Conservation (phyloP, 495 filamentous ascomycete genomes). For the Cercophora newfieldiana region DNA sequence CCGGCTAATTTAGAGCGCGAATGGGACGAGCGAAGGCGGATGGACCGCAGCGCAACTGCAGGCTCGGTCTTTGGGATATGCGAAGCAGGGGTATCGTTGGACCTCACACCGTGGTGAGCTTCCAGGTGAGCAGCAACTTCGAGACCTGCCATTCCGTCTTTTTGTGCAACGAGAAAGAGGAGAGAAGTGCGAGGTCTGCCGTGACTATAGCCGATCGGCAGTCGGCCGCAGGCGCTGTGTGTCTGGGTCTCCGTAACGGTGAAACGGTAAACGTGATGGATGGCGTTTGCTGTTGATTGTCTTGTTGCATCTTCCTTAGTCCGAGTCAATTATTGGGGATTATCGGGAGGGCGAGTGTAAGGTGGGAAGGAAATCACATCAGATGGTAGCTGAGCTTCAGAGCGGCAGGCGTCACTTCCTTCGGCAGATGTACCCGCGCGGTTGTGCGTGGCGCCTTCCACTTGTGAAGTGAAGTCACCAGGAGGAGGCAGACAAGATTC, state of each 20-base stretch:
- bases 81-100: neutral
- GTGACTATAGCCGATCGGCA: neutral
- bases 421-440: neutral
- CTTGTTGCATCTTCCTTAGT: neutral
- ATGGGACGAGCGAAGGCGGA: neutral
- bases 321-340: neutral
- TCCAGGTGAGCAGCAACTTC: neutral
- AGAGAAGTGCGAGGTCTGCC: neutral
- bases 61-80: neutral
- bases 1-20: slow-evolving; percentile 30
- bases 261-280: slow-evolving; percentile 3
- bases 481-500: neutral
- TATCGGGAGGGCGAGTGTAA: neutral
- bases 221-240: neutral
- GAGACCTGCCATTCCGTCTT: neutral
- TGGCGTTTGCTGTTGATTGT: slow-evolving; percentile 5
- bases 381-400: neutral
- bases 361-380: neutral
- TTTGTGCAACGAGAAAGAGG: neutral
- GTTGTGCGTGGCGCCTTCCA: neutral
- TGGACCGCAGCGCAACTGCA: slow-evolving; percentile 13
- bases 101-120: neutral
- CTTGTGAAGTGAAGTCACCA: neutral
- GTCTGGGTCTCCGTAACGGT: neutral
- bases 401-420: neutral